A percentile compares a stretch with the other conserved stretches of the same genome.
These are phyloP conservation scores for Gonium pectorale DNA, from an alignment of 139 green algal species.

Conservation along the genomic window DNA sequence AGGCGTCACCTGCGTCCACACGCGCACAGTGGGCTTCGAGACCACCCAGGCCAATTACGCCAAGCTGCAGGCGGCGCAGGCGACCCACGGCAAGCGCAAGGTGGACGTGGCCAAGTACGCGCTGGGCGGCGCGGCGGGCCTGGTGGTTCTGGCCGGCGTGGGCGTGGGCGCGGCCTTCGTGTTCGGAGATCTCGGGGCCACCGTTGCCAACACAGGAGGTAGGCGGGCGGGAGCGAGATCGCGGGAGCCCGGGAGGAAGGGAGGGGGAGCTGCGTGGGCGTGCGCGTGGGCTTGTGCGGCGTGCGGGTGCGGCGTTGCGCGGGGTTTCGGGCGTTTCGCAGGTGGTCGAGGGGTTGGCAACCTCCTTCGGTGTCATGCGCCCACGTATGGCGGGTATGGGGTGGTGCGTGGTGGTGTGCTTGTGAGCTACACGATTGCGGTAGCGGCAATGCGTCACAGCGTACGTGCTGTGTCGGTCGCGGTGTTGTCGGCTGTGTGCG, in stretches of 20 bases:
- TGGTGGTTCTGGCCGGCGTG: constrained; percentile 59
- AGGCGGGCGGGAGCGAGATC: neutral
- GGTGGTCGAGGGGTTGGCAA: neutral
- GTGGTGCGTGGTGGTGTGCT: too few species aligned
- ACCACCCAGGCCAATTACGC: constrained; percentile 52
- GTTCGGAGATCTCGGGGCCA: constrained; percentile 62
- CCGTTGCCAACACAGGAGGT: constrained; percentile 48
- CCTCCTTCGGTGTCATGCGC: neutral
- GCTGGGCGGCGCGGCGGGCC: constrained; percentile 59
- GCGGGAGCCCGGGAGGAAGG: neutral
- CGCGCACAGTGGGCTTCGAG: constrained; percentile 71
- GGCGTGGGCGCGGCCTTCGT: constrained; percentile 51
- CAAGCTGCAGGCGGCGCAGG: constrained; percentile 37
- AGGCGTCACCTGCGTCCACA: constrained; percentile 65
- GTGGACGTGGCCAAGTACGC: constrained; percentile 54
- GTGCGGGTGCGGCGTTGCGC: neutral
- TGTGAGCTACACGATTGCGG: too few species aligned
- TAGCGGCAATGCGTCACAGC: too few species aligned
- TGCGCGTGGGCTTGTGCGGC: neutral
- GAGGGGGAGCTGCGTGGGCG: neutral
- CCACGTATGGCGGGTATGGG: neutral
- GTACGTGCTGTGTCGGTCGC: too few species aligned
- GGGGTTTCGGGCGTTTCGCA: neutral
- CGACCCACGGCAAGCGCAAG: constrained; percentile 19
- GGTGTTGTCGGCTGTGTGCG: too few species aligned